Conservation (phyloP, 441 rosid genomes). For the Pelargonium citronellum region DNA sequence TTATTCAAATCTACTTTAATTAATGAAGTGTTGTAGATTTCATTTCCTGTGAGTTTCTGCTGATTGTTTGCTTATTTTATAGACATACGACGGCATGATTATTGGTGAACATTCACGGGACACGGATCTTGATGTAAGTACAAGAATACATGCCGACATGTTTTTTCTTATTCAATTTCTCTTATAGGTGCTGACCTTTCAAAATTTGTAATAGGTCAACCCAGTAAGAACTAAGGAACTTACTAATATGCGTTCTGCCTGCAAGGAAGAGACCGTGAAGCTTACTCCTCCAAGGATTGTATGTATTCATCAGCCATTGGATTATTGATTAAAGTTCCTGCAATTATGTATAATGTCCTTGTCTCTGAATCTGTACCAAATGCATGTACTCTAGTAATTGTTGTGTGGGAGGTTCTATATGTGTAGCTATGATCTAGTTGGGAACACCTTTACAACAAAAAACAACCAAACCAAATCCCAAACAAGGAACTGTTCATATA, state of each 20-base stretch:
- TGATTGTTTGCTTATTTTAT: conserved; percentile 24
- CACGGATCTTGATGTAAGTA: conserved; percentile 88
- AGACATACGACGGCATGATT: conserved; percentile 97
- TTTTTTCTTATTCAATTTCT: conserved; percentile 10
- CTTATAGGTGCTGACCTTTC: conserved; percentile 15
- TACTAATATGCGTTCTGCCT: conserved; percentile 66
- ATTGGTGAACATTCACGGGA: conserved; percentile 96
- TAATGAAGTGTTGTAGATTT: neutral
- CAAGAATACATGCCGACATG: conserved; percentile 10
- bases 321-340: neutral
- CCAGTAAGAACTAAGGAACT: conserved; percentile 84
- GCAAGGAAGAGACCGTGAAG: conserved; percentile 80
- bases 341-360: neutral
- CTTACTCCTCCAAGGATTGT: conserved; percentile 87
- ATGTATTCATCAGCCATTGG: conserved; percentile 25
- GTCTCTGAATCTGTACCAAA: too few species aligned
- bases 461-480: neutral
- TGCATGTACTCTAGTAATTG: too few species aligned
- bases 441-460: neutral
- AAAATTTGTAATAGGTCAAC: conserved; percentile 48
- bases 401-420: neutral
- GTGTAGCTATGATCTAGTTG: neutral
- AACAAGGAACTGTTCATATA: neutral
- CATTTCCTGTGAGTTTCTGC: conserved; percentile 5
- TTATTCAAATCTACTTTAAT: conserved; percentile 1